Evolutionary conservation across 78 protist genomes (phyloP), one percentile per base, ranked within the genome.

Genomic region (Speleostelium caveatum): DNA sequence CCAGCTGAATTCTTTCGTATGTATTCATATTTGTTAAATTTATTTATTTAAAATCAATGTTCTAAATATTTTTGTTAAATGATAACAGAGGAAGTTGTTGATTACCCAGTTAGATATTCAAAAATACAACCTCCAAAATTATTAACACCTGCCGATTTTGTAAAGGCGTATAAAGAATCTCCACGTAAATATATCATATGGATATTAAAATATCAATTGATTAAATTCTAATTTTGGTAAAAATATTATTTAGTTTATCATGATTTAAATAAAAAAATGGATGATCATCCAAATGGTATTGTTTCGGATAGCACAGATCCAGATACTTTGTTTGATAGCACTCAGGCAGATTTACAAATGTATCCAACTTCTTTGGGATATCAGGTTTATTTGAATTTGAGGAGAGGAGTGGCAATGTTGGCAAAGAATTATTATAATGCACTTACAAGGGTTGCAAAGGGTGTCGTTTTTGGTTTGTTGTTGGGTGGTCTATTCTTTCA

Each of bases 1-100:
- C 90, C 90, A 8, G 74, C 90, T 32, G 90, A 83, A 59, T 83
- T 83, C 61, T 83, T 83, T 51, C 90, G 87, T 78, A 78, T 22
- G 87, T 78, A 30, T 39, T 24, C 5, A 28, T 63, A 8, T n/a
- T 69, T 32, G 4, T 2, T 21, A 24, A 6, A 30, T 26, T 32
- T 53, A 53, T 33, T 16, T 24, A 16, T 28, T 73, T 6, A 74
- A 55, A 24, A 63, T 41, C 17, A 75, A 41, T 12, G 56, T 4
- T 32, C 7, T 67, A 42, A 56, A 22, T 73, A 5, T 32, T 38
- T 62, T 62, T 19, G 17, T 8, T 26, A 41, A 77, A 33, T 21
- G 36, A 1, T 30, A 41, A 78, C 36, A 78, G 87, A 83, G 72
- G 90, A 83, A 42, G 67, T 83, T 68, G 90, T 83, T 41, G 90